A percentile compares a stretch with the other conserved stretches of the same genome.
phyloP scores from a whole-genome alignment of 2,329 filamentous ascomycete species.

The Aspergillus pseudoglaucus region DNA sequence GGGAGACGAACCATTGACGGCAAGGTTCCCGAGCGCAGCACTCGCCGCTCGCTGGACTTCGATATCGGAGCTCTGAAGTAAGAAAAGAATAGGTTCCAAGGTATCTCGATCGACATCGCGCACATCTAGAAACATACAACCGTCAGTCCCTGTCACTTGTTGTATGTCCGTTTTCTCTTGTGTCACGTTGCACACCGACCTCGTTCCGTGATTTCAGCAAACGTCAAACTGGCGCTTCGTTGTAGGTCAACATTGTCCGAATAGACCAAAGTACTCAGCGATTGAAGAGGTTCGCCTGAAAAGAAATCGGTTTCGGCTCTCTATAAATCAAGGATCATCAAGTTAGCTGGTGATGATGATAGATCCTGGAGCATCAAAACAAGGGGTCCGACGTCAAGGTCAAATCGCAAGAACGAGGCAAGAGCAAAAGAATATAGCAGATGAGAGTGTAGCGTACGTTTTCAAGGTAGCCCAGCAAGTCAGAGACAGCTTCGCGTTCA shows the following conservation, averaged over 20 bases:
- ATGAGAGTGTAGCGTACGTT: constrained; percentile 59
- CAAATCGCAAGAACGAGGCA: constrained; percentile 4
- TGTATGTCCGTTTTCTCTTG: neutral
- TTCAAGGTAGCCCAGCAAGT: constrained; percentile 90
- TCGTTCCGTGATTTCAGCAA: constrained; percentile 97
- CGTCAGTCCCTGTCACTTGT: constrained; percentile 6
- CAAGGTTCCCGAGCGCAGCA: constrained; percentile 89
- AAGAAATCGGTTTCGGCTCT: constrained; percentile 98
- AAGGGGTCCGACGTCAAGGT: neutral
- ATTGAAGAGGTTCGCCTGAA: constrained; percentile 85
- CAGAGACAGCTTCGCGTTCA: constrained; percentile 93
- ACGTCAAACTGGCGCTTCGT: constrained; percentile 93
- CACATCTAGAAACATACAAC: constrained; percentile 62
- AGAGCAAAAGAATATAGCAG: constrained; percentile 4
- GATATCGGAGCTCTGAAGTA: constrained; percentile 90
- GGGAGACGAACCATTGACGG: constrained; percentile 71
- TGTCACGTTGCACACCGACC: constrained; percentile 40
- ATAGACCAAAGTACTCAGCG: constrained; percentile 91
- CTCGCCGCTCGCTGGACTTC: constrained; percentile 96
- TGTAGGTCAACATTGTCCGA: constrained; percentile 98
- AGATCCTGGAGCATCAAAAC: constrained; percentile 17
- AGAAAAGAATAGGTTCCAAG: constrained; percentile 88
- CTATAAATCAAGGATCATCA: constrained; percentile 42
- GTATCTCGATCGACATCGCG: constrained; percentile 92
- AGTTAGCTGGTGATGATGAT: constrained; percentile 13